Percentiles rank a stretch among this genome's conserved stretches.
phyloP scores from a whole-genome alignment of 129 eudicot genomes.

The Pulicaria dysenterica region DNA sequence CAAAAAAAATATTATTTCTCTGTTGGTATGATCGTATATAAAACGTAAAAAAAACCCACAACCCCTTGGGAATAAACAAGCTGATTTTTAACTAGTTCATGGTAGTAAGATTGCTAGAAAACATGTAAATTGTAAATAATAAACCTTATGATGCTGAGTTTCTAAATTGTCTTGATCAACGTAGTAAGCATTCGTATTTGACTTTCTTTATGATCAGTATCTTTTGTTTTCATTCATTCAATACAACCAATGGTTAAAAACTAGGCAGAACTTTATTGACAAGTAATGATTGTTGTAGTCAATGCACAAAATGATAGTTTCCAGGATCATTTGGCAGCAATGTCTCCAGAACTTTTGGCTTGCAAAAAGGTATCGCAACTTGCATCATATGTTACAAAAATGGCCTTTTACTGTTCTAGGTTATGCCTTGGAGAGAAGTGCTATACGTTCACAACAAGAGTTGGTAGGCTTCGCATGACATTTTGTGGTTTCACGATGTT shows the following conservation, averaged over 20 bases:
- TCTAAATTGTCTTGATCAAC: not conserved
- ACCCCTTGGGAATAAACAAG: not conserved
- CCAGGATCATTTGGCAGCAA: slow-evolving; percentile 6
- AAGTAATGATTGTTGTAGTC: slow-evolving; percentile 11
- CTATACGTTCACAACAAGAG: no score
- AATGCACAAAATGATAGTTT: not conserved
- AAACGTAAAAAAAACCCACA: not conserved
- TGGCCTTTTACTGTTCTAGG: not conserved
- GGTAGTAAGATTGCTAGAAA: not conserved
- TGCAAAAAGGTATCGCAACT: not conserved
- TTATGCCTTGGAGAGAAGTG: no score
- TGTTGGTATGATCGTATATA: not conserved
- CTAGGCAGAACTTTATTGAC: not conserved
- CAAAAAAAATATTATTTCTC: no score
- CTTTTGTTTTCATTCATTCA: not conserved
- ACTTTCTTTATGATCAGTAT: not conserved
- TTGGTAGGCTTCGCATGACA: no score
- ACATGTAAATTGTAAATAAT: not conserved
- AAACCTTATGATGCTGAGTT: not conserved
- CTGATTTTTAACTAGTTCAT: not conserved
- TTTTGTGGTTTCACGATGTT: no score
- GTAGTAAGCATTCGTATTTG: not conserved
- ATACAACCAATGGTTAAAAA: not conserved
- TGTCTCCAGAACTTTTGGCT: not conserved
- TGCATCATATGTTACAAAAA: not conserved